Percentiles rank a stretch among this genome's conserved stretches.
Conservation (phyloP, 106 monocot genomes). For the Phalaenopsis equestris region DNA sequence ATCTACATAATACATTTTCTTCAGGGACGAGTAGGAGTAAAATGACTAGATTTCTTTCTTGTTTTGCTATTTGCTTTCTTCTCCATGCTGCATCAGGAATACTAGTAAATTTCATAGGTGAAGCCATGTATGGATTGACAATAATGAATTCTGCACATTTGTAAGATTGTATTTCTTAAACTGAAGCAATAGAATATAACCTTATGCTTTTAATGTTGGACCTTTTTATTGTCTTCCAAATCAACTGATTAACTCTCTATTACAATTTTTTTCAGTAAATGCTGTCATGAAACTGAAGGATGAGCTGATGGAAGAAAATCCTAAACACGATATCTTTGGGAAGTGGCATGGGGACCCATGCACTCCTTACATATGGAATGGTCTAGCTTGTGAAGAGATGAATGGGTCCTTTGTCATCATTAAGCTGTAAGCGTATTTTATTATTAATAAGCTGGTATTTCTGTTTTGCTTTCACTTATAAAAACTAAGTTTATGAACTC, state of each 20-base stretch:
- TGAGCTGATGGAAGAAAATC: conserved; percentile 20
- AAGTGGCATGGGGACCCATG: conserved; percentile 42
- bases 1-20: background rate
- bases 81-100: background rate
- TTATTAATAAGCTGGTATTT: background rate
- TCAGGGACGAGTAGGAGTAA: background rate
- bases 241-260: background rate
- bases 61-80: background rate
- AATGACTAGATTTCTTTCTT: background rate
- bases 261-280: conserved; percentile 17
- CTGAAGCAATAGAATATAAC: background rate
- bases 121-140: background rate
- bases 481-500: background rate
- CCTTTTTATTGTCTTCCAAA: background rate
- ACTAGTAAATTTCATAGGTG: background rate
- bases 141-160: background rate
- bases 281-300: conserved; percentile 20
- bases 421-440: conserved; percentile 27
- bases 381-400: conserved; percentile 22
- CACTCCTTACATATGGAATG: conserved; percentile 23
- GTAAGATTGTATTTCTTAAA: background rate
- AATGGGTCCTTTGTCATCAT: conserved; percentile 20
- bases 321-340: conserved; percentile 14
- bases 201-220: background rate
- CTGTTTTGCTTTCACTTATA: background rate